Evolutionary conservation across 2,329 filamentous ascomycete species (phyloP).

Genomic region (Trichophyton benhamiae): DNA sequence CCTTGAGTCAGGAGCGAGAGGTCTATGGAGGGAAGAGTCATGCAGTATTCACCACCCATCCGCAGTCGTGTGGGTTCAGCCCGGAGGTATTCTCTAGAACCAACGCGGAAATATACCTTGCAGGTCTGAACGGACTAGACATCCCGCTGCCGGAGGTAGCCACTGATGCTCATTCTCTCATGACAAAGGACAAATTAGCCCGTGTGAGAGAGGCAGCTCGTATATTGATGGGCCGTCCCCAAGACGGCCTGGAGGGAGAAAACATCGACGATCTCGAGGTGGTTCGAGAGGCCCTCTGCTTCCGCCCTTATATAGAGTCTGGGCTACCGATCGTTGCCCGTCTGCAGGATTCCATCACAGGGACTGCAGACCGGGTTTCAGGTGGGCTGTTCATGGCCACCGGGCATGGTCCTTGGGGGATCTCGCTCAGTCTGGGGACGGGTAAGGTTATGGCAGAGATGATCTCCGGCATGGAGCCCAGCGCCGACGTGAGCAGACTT

Average conservation of each 20-base stretch:
- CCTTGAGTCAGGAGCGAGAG: slow-evolving; percentile 19
- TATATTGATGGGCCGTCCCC: slow-evolving; percentile 24
- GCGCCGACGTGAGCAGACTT: slow-evolving; percentile 48
- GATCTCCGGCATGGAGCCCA: slow-evolving; percentile 46
- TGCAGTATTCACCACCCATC: slow-evolving; percentile 54
- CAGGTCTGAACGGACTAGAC: slow-evolving; percentile 52
- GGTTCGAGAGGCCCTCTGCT: slow-evolving; percentile 56
- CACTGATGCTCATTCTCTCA: slow-evolving; percentile 23
- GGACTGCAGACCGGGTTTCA: slow-evolving; percentile 34
- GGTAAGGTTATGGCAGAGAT: slow-evolving; percentile 60
- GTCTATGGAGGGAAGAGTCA: slow-evolving; percentile 44
- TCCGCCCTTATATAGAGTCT: slow-evolving; percentile 54
- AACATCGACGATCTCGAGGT: slow-evolving; percentile 46
- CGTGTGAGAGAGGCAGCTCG: slow-evolving; percentile 23
- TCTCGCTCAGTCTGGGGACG: slow-evolving; percentile 52
- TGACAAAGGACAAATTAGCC: slow-evolving; percentile 33
- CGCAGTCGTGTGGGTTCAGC: slow-evolving; percentile 42
- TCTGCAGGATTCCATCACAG: slow-evolving; percentile 46
- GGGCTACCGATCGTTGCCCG: slow-evolving; percentile 53
- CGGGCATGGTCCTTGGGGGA: slow-evolving; percentile 69
- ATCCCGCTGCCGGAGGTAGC: slow-evolving; percentile 50
- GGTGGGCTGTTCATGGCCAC: slow-evolving; percentile 58
- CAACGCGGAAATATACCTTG: slow-evolving; percentile 59
- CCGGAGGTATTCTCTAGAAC: slow-evolving; percentile 59
- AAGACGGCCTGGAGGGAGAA: slow-evolving; percentile 12